Evolutionary conservation across 805 yeast genomes (phyloP).

Genomic region (Teunomyces stri): DNA sequence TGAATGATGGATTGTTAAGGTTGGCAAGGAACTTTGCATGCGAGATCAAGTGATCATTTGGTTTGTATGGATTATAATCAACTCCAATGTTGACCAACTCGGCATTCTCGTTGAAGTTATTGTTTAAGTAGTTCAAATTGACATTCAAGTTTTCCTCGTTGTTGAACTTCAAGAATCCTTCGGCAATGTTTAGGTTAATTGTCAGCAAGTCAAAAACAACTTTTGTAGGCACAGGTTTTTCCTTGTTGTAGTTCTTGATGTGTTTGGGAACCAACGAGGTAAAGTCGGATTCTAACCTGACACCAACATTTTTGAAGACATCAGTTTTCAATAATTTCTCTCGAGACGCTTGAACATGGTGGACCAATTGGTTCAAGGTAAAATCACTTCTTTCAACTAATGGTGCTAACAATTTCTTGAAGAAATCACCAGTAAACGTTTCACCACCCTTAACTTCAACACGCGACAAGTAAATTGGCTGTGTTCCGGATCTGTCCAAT

Average conservation of each 20-base stretch:
- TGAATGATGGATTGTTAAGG: constrained; percentile 47
- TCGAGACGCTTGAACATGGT: constrained; percentile 29
- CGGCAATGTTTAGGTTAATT: constrained; percentile 34
- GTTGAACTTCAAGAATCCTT: constrained; percentile 34
- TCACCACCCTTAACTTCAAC: constrained; percentile 44
- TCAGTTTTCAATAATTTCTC: constrained; percentile 42
- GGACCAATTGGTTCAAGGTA: constrained; percentile 42
- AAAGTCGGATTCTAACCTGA: constrained; percentile 43
- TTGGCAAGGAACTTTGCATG: constrained; percentile 41
- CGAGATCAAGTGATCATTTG: constrained; percentile 46
- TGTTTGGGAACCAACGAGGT: constrained; percentile 20
- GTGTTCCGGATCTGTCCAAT: constrained; percentile 27
- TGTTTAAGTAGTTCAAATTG: constrained; percentile 39
- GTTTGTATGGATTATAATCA: constrained; percentile 53
- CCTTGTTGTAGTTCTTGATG: constrained; percentile 31
- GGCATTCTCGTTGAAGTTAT: constrained; percentile 49
- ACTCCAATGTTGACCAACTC: constrained; percentile 49
- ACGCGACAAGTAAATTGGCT: constrained; percentile 34
- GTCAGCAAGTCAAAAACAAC: constrained; percentile 42
- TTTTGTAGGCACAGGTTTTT: constrained; percentile 44
- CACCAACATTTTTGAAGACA: constrained; percentile 40
- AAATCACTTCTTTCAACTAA: constrained; percentile 39
- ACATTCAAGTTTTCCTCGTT: constrained; percentile 38
- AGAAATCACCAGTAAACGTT: constrained; percentile 44
- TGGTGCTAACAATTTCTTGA: constrained; percentile 45